Evolutionary conservation across 495 filamentous ascomycete species (phyloP).

Genomic region (Neurospora hispaniola): DNA sequence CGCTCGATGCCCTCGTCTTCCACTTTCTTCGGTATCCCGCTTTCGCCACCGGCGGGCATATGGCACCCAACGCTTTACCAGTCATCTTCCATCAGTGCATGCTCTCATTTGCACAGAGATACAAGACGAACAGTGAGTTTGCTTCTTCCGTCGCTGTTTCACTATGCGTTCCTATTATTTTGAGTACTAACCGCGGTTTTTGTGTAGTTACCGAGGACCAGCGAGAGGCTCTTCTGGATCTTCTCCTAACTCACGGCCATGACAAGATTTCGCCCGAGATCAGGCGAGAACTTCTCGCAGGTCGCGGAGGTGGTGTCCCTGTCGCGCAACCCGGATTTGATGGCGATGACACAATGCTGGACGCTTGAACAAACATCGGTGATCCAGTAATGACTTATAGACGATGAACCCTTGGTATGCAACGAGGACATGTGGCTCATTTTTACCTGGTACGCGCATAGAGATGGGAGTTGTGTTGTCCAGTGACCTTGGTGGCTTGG

Average conservation of each 20-base stretch:
- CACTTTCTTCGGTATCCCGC: conserved; percentile 86
- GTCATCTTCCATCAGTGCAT: conserved; percentile 85
- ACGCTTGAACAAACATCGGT: conserved; percentile 20
- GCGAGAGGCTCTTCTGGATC: conserved; percentile 80
- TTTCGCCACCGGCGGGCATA: conserved; percentile 14
- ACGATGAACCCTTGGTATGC: background rate
- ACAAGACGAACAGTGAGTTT: conserved; percentile 66
- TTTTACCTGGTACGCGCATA: background rate
- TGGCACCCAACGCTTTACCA: conserved; percentile 26
- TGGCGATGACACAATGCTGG: conserved; percentile 85
- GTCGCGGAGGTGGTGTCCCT: conserved; percentile 70
- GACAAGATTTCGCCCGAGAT: conserved; percentile 85
- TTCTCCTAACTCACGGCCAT: conserved; percentile 80
- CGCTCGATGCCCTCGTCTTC: conserved; percentile 89
- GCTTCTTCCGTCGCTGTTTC: background rate
- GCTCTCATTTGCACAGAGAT: conserved; percentile 84
- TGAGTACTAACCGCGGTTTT: background rate
- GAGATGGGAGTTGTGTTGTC: background rate
- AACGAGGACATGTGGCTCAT: background rate
- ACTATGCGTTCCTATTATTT: background rate
- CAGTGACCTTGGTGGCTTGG: background rate
- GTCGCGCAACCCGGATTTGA: conserved; percentile 46
- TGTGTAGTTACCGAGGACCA: conserved; percentile 46
- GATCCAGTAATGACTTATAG: background rate
- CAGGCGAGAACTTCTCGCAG: conserved; percentile 78